phyloP scores from a whole-genome alignment of 345 rosid species.

The Angophora floribunda region DNA sequence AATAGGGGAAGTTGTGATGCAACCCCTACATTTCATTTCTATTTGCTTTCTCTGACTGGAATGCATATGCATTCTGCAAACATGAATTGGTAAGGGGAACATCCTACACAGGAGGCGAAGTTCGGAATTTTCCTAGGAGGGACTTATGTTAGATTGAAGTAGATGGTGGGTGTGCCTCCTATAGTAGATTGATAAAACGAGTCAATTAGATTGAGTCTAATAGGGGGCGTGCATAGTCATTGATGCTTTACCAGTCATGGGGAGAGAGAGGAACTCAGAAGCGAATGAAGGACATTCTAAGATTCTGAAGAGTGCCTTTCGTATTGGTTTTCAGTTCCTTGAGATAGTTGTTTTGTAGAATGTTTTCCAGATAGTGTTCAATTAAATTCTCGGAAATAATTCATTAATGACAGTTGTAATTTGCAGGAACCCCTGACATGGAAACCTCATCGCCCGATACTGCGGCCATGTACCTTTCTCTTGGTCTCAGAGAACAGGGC shows the following conservation, averaged over 20 bases:
- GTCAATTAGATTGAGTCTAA: background rate
- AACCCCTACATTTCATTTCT: background rate
- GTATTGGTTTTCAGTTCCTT: background rate
- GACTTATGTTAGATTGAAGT: background rate
- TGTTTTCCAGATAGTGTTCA: background rate
- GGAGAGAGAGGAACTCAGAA: background rate
- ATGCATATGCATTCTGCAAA: background rate
- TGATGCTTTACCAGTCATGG: background rate
- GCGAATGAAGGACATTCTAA: background rate
- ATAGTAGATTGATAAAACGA: background rate
- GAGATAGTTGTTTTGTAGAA: background rate
- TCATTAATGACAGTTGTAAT: slow-evolving; percentile 5
- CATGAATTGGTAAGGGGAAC: background rate
- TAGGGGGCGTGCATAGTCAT: background rate
- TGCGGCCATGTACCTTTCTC: slow-evolving; percentile 27
- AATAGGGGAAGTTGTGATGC: background rate
- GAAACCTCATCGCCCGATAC: slow-evolving; percentile 19
- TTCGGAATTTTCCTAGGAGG: background rate
- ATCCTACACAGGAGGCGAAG: background rate
- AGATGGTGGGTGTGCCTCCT: background rate
- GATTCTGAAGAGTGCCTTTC: background rate
- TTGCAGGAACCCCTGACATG: slow-evolving; percentile 27
- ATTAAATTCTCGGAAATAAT: background rate
- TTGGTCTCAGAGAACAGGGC: slow-evolving; percentile 47
- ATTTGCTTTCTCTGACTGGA: background rate